Conservation (phyloP, 306 rosid genomes). For the Castanopsis chinensis region DNA sequence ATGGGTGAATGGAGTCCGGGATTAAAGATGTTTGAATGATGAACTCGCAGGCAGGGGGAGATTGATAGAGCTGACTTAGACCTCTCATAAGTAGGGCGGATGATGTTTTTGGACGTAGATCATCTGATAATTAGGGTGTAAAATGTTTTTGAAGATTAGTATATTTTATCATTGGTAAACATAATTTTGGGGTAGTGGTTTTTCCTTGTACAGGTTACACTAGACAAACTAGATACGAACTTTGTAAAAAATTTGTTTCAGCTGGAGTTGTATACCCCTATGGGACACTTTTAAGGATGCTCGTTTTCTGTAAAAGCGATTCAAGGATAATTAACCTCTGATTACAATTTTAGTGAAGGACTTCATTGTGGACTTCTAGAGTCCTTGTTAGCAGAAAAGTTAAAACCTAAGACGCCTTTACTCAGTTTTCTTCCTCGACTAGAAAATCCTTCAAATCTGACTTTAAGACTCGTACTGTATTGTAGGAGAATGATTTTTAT, state of each 20-base stretch:
- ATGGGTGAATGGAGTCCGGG: conserved; percentile 24
- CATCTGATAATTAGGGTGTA: conserved; percentile 46
- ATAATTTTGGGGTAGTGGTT: conserved; percentile 30
- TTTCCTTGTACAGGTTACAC: conserved; percentile 58
- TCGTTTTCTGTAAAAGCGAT: background rate
- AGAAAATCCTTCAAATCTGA: too few relatives aligned
- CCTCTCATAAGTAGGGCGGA: conserved; percentile 27
- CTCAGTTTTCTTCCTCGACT: too few relatives aligned
- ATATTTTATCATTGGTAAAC: conserved; percentile 15
- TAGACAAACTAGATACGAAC: conserved; percentile 21
- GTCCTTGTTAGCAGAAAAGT: too few relatives aligned
- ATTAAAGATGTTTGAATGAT: conserved; percentile 17
- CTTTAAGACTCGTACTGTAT: too few relatives aligned
- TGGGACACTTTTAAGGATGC: conserved; percentile 14
- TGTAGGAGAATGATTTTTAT: too few relatives aligned
- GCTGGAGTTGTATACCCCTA: conserved; percentile 13
- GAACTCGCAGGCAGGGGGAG: background rate
- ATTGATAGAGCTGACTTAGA: conserved; percentile 38
- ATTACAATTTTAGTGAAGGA: background rate
- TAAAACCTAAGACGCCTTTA: too few relatives aligned
- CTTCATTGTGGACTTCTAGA: too few relatives aligned
- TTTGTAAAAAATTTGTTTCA: conserved; percentile 38
- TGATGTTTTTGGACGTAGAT: conserved; percentile 36
- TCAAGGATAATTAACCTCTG: background rate
- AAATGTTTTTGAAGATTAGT: conserved; percentile 36